Conservation (phyloP, 2,329 filamentous ascomycete species). For the Volutella citrinella region DNA sequence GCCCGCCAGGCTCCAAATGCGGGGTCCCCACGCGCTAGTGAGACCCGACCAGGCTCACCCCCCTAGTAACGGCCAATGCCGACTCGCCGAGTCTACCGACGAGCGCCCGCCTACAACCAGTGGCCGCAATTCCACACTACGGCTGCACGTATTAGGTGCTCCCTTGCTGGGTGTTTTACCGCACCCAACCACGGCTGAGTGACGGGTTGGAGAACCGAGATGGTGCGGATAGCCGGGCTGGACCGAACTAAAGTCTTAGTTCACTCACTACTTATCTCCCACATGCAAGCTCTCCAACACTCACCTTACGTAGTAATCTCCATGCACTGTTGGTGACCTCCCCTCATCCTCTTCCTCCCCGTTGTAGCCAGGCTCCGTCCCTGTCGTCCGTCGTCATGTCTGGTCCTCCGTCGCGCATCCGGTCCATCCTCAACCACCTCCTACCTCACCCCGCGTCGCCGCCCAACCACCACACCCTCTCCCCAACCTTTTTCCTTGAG, state of each 20-base stretch:
- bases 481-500: slow-evolving; percentile 82
- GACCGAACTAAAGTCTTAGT: too few species aligned
- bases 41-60: too few species aligned
- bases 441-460: slow-evolving; percentile 38
- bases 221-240: slow-evolving; percentile 25
- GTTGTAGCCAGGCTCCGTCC: background rate
- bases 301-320: too few species aligned
- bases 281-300: too few species aligned
- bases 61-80: slow-evolving; percentile 3
- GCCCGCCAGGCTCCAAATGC: too few species aligned
- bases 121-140: too few species aligned
- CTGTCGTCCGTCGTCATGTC: too few species aligned
- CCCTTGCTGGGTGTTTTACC: too few species aligned
- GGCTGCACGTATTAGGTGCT: background rate
- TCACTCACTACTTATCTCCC: too few species aligned
- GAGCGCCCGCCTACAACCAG: too few species aligned
- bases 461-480: slow-evolving; percentile 71
- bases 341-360: slow-evolving; percentile 1
- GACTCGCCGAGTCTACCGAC: background rate
- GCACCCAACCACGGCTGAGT: slow-evolving; percentile 3
- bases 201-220: slow-evolving; percentile 22
- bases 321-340: slow-evolving; percentile 1
- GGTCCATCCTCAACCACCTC: slow-evolving; percentile 53
- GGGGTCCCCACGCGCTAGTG: too few species aligned
- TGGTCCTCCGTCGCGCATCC: slow-evolving; percentile 58